Evolutionary conservation across 345 rosid species (phyloP), one percentile per base, ranked within the genome.

Genomic region (Sisymbrium irio): DNA sequence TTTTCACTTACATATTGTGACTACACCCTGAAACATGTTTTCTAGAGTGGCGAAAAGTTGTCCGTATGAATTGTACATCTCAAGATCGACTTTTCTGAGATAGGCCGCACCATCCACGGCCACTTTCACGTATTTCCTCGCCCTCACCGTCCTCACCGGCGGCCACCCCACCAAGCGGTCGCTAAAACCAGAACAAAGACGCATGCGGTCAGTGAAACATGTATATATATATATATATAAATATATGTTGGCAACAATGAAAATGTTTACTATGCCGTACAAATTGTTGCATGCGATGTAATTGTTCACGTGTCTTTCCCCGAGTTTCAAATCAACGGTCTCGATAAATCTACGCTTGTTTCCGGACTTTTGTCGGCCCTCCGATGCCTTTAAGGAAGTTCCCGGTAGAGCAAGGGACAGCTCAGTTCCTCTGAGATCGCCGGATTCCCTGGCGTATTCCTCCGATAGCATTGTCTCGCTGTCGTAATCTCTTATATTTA

Each of bases 101-200:
- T 84, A 88, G 0, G 89, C 91, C 62, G 90, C 91, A 61, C 96
- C 93, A 19, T 90, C 93, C 37, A 85, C 86, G 1, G 87, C 87
- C 73, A 90, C 91, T 80, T 90, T 90, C 42, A 90, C 93, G 62
- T 75, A 86, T 27, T 86, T 87, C 62, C 86, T 87, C 54, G 83
- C 59, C 65, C 66, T 83, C 76, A 53, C 76, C 15, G 62, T 67
- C 61, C 77, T 73, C 78, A 90, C 85, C 75, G 96, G 96, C 41
- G 96, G 96, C 96, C 96, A 90, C 51, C 96, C 96, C 46, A 86
- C 88, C 60, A 85, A 81, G 71, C 84, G 83, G 53, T 50, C 59
- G 78, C 91, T 88, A 37, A 5, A 70, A 18, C 33, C 58, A 22
- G 7, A 15, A 39, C 13, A 50, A 75, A 37, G 2, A 51, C 28